A percentile compares a stretch with the other conserved stretches of the same genome.
Conservation (phyloP, 495 filamentous ascomycete species). For the Aspergillus funiculosus region DNA sequence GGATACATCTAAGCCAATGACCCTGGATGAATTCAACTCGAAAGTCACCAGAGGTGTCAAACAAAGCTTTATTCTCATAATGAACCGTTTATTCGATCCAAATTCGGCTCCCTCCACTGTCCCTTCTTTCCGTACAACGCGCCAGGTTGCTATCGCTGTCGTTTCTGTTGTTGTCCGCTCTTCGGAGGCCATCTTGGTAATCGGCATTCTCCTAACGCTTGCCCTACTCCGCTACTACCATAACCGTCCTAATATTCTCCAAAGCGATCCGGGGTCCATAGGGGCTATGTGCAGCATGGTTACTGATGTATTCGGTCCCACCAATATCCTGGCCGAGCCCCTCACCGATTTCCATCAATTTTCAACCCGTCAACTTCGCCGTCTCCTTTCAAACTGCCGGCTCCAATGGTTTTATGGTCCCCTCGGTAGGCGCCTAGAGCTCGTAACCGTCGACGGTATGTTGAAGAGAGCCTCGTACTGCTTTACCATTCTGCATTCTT, state of each 20-base stretch:
- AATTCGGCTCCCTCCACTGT: slow-evolving; percentile 23
- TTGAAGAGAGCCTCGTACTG: no score
- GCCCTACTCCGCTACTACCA: slow-evolving; percentile 30
- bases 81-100: slow-evolving; percentile 35
- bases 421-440: slow-evolving; percentile 29
- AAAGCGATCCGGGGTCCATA: slow-evolving; percentile 38
- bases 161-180: slow-evolving; percentile 30
- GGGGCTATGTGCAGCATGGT: slow-evolving; percentile 41
- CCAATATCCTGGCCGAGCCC: slow-evolving; percentile 30
- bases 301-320: slow-evolving; percentile 31
- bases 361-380: slow-evolving; percentile 35
- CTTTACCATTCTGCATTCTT: no score
- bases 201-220: slow-evolving; percentile 23
- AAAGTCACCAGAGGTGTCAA: slow-evolving; percentile 31
- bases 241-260: slow-evolving; percentile 30
- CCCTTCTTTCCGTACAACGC: slow-evolving; percentile 21
- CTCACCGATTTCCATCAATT: slow-evolving; percentile 34
- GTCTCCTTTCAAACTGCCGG: slow-evolving; percentile 28
- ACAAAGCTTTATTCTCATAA: slow-evolving; percentile 34
- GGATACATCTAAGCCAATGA: slow-evolving; percentile 34
- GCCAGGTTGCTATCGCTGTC: slow-evolving; percentile 31
- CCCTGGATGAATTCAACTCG: slow-evolving; percentile 23
- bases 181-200: slow-evolving; percentile 30
- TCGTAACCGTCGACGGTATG: slow-evolving; percentile 33
- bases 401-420: slow-evolving; percentile 33